A percentile compares a stretch with the other conserved stretches of the same genome.
Evolutionary conservation across 2,329 filamentous ascomycete species (phyloP).

Genomic region (Calonectria multiphialidica): DNA sequence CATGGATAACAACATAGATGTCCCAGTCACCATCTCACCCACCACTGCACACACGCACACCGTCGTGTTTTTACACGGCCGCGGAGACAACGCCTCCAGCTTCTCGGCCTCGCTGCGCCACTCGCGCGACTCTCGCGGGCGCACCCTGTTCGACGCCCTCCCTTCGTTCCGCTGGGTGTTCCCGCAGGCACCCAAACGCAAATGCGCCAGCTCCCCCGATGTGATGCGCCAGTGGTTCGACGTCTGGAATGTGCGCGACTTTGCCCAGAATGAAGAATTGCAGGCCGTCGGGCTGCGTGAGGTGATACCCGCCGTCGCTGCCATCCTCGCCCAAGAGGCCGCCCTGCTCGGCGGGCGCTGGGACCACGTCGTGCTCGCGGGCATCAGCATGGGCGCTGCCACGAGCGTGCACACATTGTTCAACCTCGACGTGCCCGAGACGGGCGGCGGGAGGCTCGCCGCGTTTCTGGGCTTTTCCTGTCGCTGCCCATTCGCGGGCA

Average conservation of each 20-base stretch:
- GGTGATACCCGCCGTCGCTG: conserved; percentile 48
- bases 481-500: conserved; percentile 50
- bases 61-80: conserved; percentile 59
- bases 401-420: conserved; percentile 53
- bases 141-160: conserved; percentile 54
- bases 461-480: conserved; percentile 53
- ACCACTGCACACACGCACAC: conserved; percentile 52
- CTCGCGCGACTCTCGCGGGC: conserved; percentile 45
- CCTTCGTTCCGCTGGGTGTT: conserved; percentile 64
- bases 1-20: neutral
- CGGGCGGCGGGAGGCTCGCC: conserved; percentile 24
- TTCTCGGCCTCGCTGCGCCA: conserved; percentile 46
- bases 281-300: conserved; percentile 57
- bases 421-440: conserved; percentile 44
- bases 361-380: conserved; percentile 56
- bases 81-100: conserved; percentile 52
- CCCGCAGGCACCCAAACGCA: conserved; percentile 45
- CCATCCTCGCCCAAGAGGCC: conserved; percentile 51
- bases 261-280: conserved; percentile 55
- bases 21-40: neutral
- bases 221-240: conserved; percentile 63
- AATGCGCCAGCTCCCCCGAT: conserved; percentile 24
- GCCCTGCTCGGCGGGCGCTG: conserved; percentile 48
- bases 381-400: conserved; percentile 60
- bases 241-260: conserved; percentile 56